Base-by-base conservation (phyloP, 371 early-diverging fungal species). In the Mucor plumbeus region DNA sequence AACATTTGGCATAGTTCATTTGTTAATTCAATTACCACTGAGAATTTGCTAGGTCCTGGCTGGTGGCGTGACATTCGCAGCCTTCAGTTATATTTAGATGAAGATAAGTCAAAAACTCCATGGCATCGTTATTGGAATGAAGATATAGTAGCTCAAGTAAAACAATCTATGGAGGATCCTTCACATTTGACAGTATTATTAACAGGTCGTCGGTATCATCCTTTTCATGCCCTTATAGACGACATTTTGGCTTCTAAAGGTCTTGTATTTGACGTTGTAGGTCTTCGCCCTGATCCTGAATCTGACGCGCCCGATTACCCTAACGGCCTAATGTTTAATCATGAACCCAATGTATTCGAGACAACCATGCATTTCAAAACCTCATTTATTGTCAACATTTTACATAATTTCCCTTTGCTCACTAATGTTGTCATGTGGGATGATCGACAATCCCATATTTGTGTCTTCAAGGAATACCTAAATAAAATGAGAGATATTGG, bases 21-120 rank as follows among this genome's bases (percentile, higher is more conserved):
- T 3, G 67, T 76, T 10, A 87, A 85, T 26, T 66, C 77, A 36
- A 68, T 91, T 13, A 87, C 83, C n/a, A 69, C 76, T 11, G 81
- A 87, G 39, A 87, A 87, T 60, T 73, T 87, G 7, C 63, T 73
- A 44, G 83, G 83, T 14, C 80, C 80, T 31, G 92, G 91, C 0
- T 94, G 94, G 94, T 94, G 91, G 84, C 72, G 85, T 17, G 94
- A 92, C 68, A 69, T 78, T 10, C 74, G 76, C 6, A 78, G 79
- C 68, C 67, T 83, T 13, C 67, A 77, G 21, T 14, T 78, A 4
- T 75, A 75, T 10, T 64, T 66, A 3, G 7, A 47, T 4, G 43
- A 60, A 14, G 53, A 76, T 15, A 44, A 76, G 8, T 35, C 74
- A 40, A 43, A 61, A 9, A 64, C 64, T 10, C 74, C 70, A 0